A percentile compares a stretch with the other conserved stretches of the same genome.
phyloP scores from a whole-genome alignment of 2,329 filamentous ascomycete genomes.

The Phialophora chinensis region DNA sequence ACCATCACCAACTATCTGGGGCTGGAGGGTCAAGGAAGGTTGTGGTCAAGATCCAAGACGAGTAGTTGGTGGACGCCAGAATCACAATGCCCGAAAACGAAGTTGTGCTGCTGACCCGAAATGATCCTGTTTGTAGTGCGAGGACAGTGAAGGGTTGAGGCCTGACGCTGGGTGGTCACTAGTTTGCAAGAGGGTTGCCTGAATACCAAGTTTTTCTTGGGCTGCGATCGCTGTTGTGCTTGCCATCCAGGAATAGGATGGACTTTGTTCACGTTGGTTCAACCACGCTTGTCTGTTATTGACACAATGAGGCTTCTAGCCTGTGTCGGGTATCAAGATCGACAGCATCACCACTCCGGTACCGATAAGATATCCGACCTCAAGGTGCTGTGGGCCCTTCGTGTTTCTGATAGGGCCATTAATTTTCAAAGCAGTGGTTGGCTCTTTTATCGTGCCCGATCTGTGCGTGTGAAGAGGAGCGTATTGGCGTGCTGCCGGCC shows the following conservation, averaged over 20 bases:
- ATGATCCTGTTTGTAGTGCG: neutral
- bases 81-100: neutral
- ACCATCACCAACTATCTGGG: constrained; percentile 37
- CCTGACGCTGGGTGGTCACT: neutral
- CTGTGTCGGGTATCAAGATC: constrained; percentile 7
- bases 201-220: neutral
- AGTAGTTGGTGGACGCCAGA: constrained; percentile 8
- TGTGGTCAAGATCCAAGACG: constrained; percentile 39
- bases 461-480: neutral
- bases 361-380: constrained; percentile 1
- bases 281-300: neutral
- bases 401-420: neutral
- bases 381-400: constrained; percentile 6
- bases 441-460: neutral
- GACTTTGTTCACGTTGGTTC: neutral
- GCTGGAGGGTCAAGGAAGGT: constrained; percentile 39
- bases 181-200: neutral
- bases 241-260: constrained; percentile 1
- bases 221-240: constrained; percentile 4
- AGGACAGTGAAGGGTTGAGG: neutral
- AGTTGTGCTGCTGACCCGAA: neutral
- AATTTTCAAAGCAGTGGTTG: neutral
- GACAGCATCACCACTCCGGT: constrained; percentile 3
- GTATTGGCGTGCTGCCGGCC: neutral
- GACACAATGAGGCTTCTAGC: constrained; percentile 9